phyloP scores from a whole-genome alignment of 148 eudicot genomes.

The Suaeda aralocaspica region DNA sequence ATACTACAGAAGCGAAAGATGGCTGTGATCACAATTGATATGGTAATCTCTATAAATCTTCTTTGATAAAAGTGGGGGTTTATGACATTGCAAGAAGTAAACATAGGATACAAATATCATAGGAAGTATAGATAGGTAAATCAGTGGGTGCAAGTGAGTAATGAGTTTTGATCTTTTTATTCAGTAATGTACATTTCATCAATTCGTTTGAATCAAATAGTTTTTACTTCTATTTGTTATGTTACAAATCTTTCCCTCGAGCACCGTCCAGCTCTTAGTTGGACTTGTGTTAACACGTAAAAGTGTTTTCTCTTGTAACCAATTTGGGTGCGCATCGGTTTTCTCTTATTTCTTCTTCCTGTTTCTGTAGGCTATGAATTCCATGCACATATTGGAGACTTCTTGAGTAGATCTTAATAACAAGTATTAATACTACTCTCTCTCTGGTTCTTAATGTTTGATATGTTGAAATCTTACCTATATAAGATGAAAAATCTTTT shows the following conservation, averaged over 20 bases:
- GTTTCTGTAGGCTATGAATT: background rate
- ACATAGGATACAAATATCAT: constrained; percentile 16
- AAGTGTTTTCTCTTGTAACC: too few species aligned
- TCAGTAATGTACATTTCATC: constrained; percentile 28
- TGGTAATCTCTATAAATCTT: constrained; percentile 18
- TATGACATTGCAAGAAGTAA: constrained; percentile 24
- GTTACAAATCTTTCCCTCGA: background rate
- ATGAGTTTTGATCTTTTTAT: constrained; percentile 1
- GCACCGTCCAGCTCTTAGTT: background rate
- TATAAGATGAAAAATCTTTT: too few species aligned
- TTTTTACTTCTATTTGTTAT: constrained; percentile 4
- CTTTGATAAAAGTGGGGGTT: constrained; percentile 14
- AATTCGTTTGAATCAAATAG: constrained; percentile 21
- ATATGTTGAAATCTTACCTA: too few species aligned
- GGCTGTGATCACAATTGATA: constrained; percentile 13
- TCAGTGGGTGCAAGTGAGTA: constrained; percentile 9
- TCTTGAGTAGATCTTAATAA: background rate
- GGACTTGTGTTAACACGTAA: background rate
- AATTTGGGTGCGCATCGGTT: background rate
- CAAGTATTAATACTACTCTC: too few species aligned
- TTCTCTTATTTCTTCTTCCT: background rate
- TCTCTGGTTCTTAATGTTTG: too few species aligned
- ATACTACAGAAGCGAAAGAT: constrained; percentile 12
- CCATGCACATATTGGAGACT: background rate
- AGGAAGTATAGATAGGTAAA: constrained; percentile 24